A percentile compares a stretch with the other conserved stretches of the same genome.
Evolutionary conservation across 768 basidiomycete genomes (phyloP).

Genomic region (Cyclocybe aegerita): DNA sequence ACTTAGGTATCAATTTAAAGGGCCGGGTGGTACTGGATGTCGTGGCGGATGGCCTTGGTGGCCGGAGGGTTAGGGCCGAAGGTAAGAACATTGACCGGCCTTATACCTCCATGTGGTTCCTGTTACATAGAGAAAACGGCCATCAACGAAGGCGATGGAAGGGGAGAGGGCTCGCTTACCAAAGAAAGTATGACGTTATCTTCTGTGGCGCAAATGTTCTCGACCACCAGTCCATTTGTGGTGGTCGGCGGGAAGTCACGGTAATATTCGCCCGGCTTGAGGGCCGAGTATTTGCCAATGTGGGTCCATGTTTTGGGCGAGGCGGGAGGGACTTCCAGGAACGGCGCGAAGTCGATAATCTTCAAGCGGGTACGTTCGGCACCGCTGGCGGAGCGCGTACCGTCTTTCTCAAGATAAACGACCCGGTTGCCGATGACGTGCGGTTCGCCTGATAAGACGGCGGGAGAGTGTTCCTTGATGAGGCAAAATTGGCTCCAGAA

Average conservation of each 20-base stretch:
- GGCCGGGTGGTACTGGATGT: constrained; percentile 21
- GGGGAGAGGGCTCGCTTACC: constrained; percentile 32
- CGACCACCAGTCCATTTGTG: constrained; percentile 43
- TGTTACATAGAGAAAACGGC: constrained; percentile 17
- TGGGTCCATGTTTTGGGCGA: constrained; percentile 38
- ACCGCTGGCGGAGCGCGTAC: constrained; percentile 19
- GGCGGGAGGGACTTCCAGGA: constrained; percentile 31
- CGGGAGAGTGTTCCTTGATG: constrained; percentile 38
- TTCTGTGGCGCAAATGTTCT: constrained; percentile 55
- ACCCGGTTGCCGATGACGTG: constrained; percentile 47
- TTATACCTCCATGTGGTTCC: constrained; percentile 37
- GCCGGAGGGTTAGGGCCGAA: constrained; percentile 34
- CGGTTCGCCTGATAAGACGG: constrained; percentile 31
- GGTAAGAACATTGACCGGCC: constrained; percentile 45
- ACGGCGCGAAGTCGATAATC: constrained; percentile 45
- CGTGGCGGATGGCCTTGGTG: constrained; percentile 19
- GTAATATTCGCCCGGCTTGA: constrained; percentile 40
- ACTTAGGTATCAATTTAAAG: constrained; percentile 6
- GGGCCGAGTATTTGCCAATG: constrained; percentile 36
- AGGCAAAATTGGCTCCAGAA: constrained; percentile 54
- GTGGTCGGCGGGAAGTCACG: constrained; percentile 45
- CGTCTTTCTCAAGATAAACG: constrained; percentile 43
- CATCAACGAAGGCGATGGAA: background rate
- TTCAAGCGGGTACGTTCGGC: constrained; percentile 30
- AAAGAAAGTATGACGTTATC: constrained; percentile 60